A percentile compares a stretch with the other conserved stretches of the same genome.
These are phyloP conservation scores for Alternaria longipes DNA, from an alignment of 2,329 filamentous ascomycete species.

Conservation along the genomic window DNA sequence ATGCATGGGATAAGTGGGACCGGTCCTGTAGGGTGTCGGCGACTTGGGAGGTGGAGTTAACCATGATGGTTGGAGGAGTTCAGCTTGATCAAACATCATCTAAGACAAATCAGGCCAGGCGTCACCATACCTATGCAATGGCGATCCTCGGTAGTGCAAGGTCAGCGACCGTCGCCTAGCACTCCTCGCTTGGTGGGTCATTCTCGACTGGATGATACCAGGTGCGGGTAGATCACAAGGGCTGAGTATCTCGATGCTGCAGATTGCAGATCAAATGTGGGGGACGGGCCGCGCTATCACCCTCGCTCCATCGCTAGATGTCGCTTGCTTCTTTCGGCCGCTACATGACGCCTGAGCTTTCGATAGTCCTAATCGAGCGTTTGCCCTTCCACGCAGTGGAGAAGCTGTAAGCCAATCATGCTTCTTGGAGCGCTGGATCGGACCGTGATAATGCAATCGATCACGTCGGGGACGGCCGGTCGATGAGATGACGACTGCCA, in stretches of 20 bases:
- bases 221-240: slow-evolving; percentile 16
- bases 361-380: slow-evolving; percentile 1
- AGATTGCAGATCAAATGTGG: slow-evolving; percentile 15
- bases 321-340: slow-evolving; percentile 14
- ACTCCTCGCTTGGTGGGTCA: slow-evolving; percentile 1
- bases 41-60: slow-evolving; percentile 12
- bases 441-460: neutral
- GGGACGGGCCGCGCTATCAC: slow-evolving; percentile 2
- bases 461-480: neutral
- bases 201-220: slow-evolving; percentile 10
- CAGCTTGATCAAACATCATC: slow-evolving; percentile 10
- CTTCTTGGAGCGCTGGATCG: neutral
- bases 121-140: neutral
- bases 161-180: neutral
- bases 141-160: slow-evolving; percentile 4
- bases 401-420: neutral
- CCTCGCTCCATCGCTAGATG: neutral
- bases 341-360: slow-evolving; percentile 4
- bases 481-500: neutral
- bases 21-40: slow-evolving; percentile 10
- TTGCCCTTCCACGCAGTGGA: neutral
- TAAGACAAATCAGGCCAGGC: neutral
- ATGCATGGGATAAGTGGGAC: slow-evolving; percentile 2
- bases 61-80: neutral
- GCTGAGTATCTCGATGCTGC: slow-evolving; percentile 13